phyloP scores from a whole-genome alignment of 495 filamentous ascomycete species.

The Podospora sp. region DNA sequence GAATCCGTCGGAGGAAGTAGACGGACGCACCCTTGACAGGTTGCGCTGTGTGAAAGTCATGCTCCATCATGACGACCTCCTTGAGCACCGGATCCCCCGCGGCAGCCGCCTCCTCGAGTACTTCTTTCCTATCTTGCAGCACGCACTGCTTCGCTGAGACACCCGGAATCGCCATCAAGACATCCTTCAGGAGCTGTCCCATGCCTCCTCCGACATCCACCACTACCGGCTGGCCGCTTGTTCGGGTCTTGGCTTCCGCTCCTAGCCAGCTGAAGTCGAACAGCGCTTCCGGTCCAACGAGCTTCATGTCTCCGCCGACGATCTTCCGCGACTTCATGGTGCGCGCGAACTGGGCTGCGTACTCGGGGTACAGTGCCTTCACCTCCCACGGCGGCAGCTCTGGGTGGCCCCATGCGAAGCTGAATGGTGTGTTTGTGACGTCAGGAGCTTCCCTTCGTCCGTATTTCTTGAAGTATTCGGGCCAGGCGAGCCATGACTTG shows the following conservation, averaged over 20 bases:
- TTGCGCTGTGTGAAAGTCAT: slow-evolving; percentile 49
- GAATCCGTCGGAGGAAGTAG: slow-evolving; percentile 54
- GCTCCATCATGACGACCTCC: slow-evolving; percentile 37
- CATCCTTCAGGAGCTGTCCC: slow-evolving; percentile 49
- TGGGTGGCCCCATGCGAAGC: slow-evolving; percentile 33
- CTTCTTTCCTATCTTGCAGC: slow-evolving; percentile 49
- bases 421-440: slow-evolving; percentile 30
- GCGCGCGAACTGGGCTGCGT: slow-evolving; percentile 23
- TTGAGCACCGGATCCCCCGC: slow-evolving; percentile 25
- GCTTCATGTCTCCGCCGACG: slow-evolving; percentile 27
- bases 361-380: slow-evolving; percentile 32
- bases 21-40: slow-evolving; percentile 45
- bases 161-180: slow-evolving; percentile 37
- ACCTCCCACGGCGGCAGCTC: slow-evolving; percentile 35
- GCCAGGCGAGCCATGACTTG: slow-evolving; percentile 31
- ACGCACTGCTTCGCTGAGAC: slow-evolving; percentile 39
- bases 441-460: slow-evolving; percentile 27
- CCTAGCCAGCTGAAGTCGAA: slow-evolving; percentile 34
- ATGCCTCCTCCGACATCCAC: slow-evolving; percentile 56
- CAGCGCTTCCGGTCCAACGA: slow-evolving; percentile 20
- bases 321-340: slow-evolving; percentile 29
- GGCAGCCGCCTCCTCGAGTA: slow-evolving; percentile 37
- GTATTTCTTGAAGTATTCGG: slow-evolving; percentile 31
- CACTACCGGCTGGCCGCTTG: slow-evolving; percentile 29
- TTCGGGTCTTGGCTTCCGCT: slow-evolving; percentile 15